Conservation (phyloP, 2,329 filamentous ascomycete species). For the Exophiala mesophila region DNA sequence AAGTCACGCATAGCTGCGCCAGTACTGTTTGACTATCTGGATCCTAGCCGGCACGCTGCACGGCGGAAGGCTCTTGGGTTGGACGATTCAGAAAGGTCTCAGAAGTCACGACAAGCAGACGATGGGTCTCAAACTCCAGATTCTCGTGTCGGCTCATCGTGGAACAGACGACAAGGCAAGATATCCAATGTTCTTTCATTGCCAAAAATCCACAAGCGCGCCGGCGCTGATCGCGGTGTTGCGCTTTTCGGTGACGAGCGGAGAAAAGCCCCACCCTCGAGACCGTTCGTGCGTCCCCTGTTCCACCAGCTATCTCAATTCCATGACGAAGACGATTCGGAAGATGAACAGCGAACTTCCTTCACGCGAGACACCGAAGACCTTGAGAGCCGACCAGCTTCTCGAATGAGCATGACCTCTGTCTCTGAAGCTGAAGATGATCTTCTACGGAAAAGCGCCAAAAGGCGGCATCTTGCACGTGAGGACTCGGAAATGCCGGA, state of each 20-base stretch:
- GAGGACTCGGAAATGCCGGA: constrained; percentile 27
- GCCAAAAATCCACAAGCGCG: constrained; percentile 68
- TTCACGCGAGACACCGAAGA: constrained; percentile 75
- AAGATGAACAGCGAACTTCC: constrained; percentile 70
- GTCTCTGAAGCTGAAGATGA: constrained; percentile 52
- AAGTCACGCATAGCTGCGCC: constrained; percentile 81
- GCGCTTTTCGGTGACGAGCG: constrained; percentile 66
- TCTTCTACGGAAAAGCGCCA: constrained; percentile 28
- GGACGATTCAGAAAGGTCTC: constrained; percentile 60
- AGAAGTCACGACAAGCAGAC: constrained; percentile 57
- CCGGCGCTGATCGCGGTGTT: constrained; percentile 54
- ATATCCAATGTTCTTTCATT: constrained; percentile 59
- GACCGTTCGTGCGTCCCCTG: constrained; percentile 67
- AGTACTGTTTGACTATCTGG: constrained; percentile 71
- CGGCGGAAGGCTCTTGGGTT: constrained; percentile 77
- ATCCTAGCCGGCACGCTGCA: constrained; percentile 73
- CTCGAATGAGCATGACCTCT: constrained; percentile 56
- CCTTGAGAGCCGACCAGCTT: constrained; percentile 73
- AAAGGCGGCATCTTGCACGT: constrained; percentile 23
- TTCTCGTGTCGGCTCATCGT: constrained; percentile 39
- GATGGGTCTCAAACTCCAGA: constrained; percentile 60
- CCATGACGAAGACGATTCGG: constrained; percentile 79
- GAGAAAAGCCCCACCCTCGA: constrained; percentile 52
- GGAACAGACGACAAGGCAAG: constrained; percentile 34
- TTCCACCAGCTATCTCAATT: constrained; percentile 73